Base-by-base conservation (phyloP, 2,329 filamentous ascomycete genomes). In the Diatrype stigma region DNA sequence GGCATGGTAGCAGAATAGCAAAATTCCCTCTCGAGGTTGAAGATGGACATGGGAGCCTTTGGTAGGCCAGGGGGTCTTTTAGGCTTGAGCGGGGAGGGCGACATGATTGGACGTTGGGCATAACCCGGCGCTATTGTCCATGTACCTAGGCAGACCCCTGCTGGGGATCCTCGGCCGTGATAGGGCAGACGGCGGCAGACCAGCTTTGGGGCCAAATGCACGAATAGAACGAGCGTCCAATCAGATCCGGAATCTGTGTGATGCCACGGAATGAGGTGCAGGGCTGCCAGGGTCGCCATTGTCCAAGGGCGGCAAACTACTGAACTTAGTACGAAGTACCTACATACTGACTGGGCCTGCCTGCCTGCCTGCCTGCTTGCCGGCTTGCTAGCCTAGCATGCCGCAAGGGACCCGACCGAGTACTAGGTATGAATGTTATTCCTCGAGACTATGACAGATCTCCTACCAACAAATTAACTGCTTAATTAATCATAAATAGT, bases 251-350 rank as follows among this genome's bases (percentile, higher is more conserved):
- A 51, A 52, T 44, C 49, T 51, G 56, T 60, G 73, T 76, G 74
- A 75, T 68, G 63, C 64, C 62, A 56, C 47, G 56, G 67, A 67
- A 67, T 66, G 67, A 66, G 61, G 60, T 71, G 69, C 71, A 74
- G 63, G 59, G 56, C 58, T 57, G 55, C 64, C 71, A 74, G 63
- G 59, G 56, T 59, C 57, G 55, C 64, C 56, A 58, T 57, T 56
- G 56, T 58, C 54, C 64, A 57, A 62, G 67, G 73, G 75, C 75
- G 75, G 75, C 68, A 77, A 77, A 62, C 56, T 50, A 46, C 49
- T 48, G 46, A 63, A 59, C 57, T 34, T 34, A 34, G 7, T 14
- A 14, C 30, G 14, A 14, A 14, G 30, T 7, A 34, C 30, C 7
- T 7, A 14, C 7, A 34, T 34, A 14, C 30, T 7, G 30, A 34